Conservation (phyloP, 805 yeast genomes). For the Candida palmyrensis region DNA sequence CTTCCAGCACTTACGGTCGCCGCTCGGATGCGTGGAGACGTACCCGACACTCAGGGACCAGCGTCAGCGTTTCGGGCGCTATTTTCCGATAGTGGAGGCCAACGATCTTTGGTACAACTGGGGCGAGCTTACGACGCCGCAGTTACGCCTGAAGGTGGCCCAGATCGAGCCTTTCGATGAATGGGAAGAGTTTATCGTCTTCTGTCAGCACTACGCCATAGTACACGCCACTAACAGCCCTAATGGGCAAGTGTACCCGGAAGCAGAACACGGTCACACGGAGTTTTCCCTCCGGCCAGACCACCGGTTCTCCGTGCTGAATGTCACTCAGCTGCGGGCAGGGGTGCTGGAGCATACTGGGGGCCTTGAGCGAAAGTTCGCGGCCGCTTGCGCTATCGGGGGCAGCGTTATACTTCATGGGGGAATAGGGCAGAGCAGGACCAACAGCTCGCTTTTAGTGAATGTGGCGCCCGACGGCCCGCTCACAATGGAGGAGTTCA, state of each 20-base stretch:
- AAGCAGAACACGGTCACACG: no score
- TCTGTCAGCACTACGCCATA: slow-evolving; percentile 69
- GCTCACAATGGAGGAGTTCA: slow-evolving; percentile 48
- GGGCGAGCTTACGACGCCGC: slow-evolving; percentile 37
- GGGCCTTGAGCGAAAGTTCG: slow-evolving; percentile 34
- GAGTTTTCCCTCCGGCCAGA: not conserved
- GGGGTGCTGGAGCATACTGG: not conserved
- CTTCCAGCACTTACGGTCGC: slow-evolving; percentile 60
- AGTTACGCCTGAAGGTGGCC: slow-evolving; percentile 36
- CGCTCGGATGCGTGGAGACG: slow-evolving; percentile 56
- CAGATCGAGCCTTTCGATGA: slow-evolving; percentile 71
- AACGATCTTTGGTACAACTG: slow-evolving; percentile 56
- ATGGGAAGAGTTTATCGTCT: slow-evolving; percentile 73
- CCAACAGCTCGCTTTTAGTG: slow-evolving; percentile 6
- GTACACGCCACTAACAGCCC: slow-evolving; percentile 54
- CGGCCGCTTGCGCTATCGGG: slow-evolving; percentile 24
- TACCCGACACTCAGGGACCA: slow-evolving; percentile 54
- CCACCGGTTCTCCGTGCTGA: not conserved
- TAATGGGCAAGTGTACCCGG: slow-evolving; percentile 6
- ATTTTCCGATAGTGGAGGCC: slow-evolving; percentile 46
- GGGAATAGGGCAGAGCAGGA: slow-evolving; percentile 31
- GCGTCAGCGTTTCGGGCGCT: slow-evolving; percentile 42
- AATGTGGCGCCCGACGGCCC: not conserved
- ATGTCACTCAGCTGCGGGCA: no score
- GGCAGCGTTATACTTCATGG: slow-evolving; percentile 29